Base-by-base conservation (phyloP, 805 yeast genomes). In the Torulaspora franciscae region DNA sequence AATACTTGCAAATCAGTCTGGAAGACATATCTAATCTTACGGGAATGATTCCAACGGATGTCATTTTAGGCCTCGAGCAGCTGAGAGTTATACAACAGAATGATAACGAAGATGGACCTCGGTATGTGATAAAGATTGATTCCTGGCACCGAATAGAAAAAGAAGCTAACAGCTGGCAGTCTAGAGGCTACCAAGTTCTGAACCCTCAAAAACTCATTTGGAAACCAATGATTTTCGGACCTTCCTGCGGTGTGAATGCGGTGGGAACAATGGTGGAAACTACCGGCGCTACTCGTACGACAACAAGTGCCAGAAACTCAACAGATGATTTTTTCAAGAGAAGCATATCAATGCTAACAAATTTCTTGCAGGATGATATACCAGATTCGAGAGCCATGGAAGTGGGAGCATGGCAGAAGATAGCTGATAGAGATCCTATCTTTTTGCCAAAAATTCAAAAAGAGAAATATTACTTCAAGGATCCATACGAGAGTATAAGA, bases 41-140 rank as follows among this genome's bases (percentile, higher is more conserved):
- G 0, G 97, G 97, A 0, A 85, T 93, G 90, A 81, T 76, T 1
- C 75, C 84, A 7, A 83, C 91, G 10, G 98, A 93, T 65, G 88
- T 90, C 0, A 74, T 91, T 5, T 85, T 85, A 37, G 95, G 95
- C 0, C 68, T 93, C 17, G 99, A 93, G 62, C 83, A 81, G 46
- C 65, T 91, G 24, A 73, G 78, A 22, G 80, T 83, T 7, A 67
- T 93, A 17, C 67, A 47, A 32, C 44, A 44, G 7, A 48, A 36
- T 7, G 40, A 40, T 8, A 38, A 39, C 1, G 29, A 34, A 7
- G 14, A 30, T 11, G n/a, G 22, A n/a, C 39, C 44, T 13, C 59
- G 58, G 22, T 87, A 78, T 62, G 80, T 75, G 0, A 69, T 87
- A 3, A 69, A 68, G 7, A 65, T 85, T 7, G 75, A 84, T 50